Evolutionary conservation across 441 rosid species (phyloP).

Genomic region (Corymbia citriodora): DNA sequence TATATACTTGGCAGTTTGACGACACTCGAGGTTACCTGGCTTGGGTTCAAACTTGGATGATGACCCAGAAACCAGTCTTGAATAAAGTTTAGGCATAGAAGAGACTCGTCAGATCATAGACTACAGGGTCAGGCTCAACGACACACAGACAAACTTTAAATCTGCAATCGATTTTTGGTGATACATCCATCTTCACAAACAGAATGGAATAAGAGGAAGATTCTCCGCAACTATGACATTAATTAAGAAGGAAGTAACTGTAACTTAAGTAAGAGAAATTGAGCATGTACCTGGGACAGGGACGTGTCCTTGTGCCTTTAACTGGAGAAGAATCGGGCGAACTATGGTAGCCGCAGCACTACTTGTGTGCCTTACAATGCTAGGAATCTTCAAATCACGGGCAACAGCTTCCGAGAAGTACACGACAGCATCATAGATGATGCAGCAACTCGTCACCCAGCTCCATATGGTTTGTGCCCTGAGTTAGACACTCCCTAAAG

Average conservation of each 20-base stretch:
- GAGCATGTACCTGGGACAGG: slow-evolving; percentile 9
- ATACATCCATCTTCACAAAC: background rate
- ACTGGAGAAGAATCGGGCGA: background rate
- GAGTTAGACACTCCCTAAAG: slow-evolving; percentile 1
- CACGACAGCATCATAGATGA: slow-evolving; percentile 13
- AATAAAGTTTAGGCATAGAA: background rate
- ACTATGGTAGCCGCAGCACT: background rate
- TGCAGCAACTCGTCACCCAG: background rate
- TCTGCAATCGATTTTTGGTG: background rate
- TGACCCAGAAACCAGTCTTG: background rate
- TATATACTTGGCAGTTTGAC: background rate
- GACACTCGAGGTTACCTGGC: background rate
- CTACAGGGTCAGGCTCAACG: background rate
- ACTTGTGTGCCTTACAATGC: background rate
- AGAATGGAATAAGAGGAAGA: background rate
- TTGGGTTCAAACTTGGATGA: background rate
- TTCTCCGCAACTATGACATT: background rate
- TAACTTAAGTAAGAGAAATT: background rate
- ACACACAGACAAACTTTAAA: background rate
- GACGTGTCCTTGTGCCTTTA: background rate
- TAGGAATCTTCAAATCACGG: slow-evolving; percentile 1
- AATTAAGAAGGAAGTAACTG: background rate
- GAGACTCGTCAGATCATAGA: background rate
- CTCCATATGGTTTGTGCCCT: background rate
- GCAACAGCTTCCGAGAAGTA: slow-evolving; percentile 10